A percentile compares a stretch with the other conserved stretches of the same genome.
These are phyloP conservation scores for Phytophthora niederhauseri DNA, from an alignment of 352 stramenopile species.

Conservation along the genomic window DNA sequence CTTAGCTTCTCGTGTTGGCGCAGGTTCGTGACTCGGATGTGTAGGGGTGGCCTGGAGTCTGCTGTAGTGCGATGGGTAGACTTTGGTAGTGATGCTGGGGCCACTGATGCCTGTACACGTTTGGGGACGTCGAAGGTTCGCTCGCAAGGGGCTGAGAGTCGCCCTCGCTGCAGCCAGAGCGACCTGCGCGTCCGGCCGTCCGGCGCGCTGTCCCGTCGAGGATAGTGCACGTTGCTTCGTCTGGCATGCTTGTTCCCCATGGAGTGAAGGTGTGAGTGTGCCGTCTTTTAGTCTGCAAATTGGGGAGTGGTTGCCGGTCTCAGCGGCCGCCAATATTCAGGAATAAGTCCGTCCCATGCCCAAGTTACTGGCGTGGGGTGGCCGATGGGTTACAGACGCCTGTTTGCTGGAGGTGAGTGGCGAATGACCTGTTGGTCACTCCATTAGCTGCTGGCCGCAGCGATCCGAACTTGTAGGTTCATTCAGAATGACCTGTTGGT, in stretches of 20 bases:
- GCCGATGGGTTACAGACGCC: neutral
- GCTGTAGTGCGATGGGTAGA: no score
- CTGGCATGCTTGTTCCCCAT: constrained; percentile 15
- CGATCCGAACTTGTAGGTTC: no score
- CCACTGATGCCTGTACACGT: neutral
- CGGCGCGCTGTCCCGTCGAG: neutral
- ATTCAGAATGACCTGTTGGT: neutral
- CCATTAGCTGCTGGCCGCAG: neutral
- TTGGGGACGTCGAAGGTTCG: neutral
- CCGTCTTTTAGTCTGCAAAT: no score
- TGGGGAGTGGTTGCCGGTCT: constrained; percentile 5
- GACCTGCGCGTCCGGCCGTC: neutral
- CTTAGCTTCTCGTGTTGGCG: constrained; percentile 12
- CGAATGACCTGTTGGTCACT: neutral
- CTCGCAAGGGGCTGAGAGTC: neutral
- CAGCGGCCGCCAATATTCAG: neutral
- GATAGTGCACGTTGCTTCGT: neutral
- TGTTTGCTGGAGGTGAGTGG: neutral
- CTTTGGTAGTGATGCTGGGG: neutral
- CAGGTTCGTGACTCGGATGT: constrained; percentile 19
- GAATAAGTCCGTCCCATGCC: neutral
- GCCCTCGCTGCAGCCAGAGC: neutral
- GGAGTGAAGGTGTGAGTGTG: neutral
- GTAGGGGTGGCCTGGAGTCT: neutral
- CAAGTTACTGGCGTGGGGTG: neutral